Evolutionary conservation across 2,329 filamentous ascomycete species (phyloP).

Genomic region (Penicillium glabrum): DNA sequence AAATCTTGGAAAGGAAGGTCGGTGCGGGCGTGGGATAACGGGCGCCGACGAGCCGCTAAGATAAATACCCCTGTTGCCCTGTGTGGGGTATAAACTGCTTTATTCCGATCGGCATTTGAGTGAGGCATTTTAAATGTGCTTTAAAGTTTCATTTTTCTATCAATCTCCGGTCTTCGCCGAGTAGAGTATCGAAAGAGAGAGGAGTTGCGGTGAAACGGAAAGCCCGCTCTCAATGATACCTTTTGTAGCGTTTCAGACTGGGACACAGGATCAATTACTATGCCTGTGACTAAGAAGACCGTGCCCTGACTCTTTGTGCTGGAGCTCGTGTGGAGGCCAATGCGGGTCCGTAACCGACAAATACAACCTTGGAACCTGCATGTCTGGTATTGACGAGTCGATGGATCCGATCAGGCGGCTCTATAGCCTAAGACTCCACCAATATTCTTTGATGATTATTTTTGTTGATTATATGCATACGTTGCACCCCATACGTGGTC

Average conservation of each 20-base stretch:
- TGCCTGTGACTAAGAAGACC: background rate
- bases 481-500: background rate
- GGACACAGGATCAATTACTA: slow-evolving; percentile 5
- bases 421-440: background rate
- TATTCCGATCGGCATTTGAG: background rate
- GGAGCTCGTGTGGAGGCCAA: background rate
- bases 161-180: background rate
- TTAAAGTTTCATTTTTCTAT: background rate
- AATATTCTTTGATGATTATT: background rate
- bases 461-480: background rate
- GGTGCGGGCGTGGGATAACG: background rate
- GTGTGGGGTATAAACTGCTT: background rate
- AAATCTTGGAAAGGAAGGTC: background rate
- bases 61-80: background rate
- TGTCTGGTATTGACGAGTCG: background rate
- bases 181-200: background rate
- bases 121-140: background rate
- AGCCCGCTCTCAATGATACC: background rate
- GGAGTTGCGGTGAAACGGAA: background rate
- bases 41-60: background rate
- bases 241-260: slow-evolving; percentile 4
- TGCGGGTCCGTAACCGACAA: background rate
- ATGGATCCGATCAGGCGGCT: background rate
- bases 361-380: background rate
- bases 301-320: background rate